Conservation (phyloP, 2,329 filamentous ascomycete genomes). For the Monosporascus ibericus region DNA sequence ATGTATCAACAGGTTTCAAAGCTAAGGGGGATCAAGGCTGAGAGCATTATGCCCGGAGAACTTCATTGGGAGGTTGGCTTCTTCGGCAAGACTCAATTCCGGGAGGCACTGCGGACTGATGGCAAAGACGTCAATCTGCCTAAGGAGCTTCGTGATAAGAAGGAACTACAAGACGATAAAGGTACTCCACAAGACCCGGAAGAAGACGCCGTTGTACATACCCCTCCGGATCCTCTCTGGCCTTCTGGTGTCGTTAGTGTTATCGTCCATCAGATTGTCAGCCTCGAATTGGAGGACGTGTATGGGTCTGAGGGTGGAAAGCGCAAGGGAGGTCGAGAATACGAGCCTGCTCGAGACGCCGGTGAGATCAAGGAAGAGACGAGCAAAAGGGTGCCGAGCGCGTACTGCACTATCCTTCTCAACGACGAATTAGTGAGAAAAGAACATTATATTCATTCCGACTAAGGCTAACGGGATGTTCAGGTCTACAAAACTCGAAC, state of each 20-base stretch:
- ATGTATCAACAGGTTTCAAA: constrained; percentile 89
- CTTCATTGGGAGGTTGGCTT: constrained; percentile 95
- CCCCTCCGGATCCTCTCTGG: constrained; percentile 93
- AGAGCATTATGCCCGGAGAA: constrained; percentile 84
- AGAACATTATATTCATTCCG: constrained; percentile 5
- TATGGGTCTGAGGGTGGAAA: constrained; percentile 73
- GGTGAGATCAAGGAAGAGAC: constrained; percentile 85
- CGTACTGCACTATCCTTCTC: constrained; percentile 86
- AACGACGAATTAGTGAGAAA: constrained; percentile 70
- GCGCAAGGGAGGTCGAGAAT: constrained; percentile 71
- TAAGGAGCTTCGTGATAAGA: constrained; percentile 63
- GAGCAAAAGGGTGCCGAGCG: constrained; percentile 72
- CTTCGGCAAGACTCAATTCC: constrained; percentile 85
- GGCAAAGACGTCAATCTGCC: constrained; percentile 78
- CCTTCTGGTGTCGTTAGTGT: constrained; percentile 84
- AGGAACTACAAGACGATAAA: constrained; percentile 82
- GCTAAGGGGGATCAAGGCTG: constrained; percentile 74
- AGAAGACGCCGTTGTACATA: constrained; percentile 82
- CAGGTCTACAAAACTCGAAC: constrained; percentile 82
- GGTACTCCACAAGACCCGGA: constrained; percentile 65
- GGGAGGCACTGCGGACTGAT: constrained; percentile 76
- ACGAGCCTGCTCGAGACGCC: constrained; percentile 76
- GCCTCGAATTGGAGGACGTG: constrained; percentile 84
- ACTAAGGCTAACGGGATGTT: constrained; percentile 20
- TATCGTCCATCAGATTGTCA: constrained; percentile 90